These are phyloP conservation scores for Immersiporthe knoxdaviesiana DNA, from an alignment of 2,329 filamentous ascomycete species.

Conservation along the genomic window DNA sequence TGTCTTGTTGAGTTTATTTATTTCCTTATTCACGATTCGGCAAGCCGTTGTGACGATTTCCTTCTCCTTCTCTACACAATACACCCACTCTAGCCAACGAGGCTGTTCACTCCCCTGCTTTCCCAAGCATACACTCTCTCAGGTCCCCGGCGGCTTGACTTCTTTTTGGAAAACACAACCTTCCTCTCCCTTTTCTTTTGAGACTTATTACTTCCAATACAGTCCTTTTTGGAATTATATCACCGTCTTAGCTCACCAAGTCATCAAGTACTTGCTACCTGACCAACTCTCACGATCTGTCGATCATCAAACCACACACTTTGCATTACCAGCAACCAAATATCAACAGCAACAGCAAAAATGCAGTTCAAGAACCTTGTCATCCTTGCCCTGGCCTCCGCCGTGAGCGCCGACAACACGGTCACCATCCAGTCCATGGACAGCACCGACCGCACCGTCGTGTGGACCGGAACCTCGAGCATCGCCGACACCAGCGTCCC, in stretches of 20 bases:
- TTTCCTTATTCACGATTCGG: conserved; percentile 17
- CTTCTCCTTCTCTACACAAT: conserved; percentile 13
- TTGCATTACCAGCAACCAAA: neutral
- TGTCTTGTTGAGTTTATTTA: neutral
- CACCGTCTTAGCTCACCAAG: neutral
- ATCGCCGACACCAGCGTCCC: conserved; percentile 46
- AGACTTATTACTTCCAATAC: conserved; percentile 13
- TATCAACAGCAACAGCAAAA: conserved; percentile 41
- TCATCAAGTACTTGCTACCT: conserved; percentile 15
- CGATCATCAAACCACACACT: conserved; percentile 1
- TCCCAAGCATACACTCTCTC: conserved; percentile 12
- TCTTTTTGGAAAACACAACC: neutral
- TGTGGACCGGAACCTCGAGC: conserved; percentile 53
- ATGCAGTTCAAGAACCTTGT: conserved; percentile 59
- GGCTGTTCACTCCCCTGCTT: conserved; percentile 27
- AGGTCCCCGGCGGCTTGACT: conserved; percentile 28
- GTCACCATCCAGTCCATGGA: conserved; percentile 65
- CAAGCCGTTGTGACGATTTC: conserved; percentile 27
- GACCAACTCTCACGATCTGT: conserved; percentile 1
- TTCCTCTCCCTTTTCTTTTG: neutral
- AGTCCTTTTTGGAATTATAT: conserved; percentile 10
- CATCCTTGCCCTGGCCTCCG: conserved; percentile 45
- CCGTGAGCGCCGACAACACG: conserved; percentile 49
- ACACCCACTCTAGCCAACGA: conserved; percentile 27
- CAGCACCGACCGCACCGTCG: conserved; percentile 49